A percentile compares a stretch with the other conserved stretches of the same genome.
These are phyloP conservation scores for Logfia minima DNA, from an alignment of 129 eudicot genomes.

Conservation along the genomic window DNA sequence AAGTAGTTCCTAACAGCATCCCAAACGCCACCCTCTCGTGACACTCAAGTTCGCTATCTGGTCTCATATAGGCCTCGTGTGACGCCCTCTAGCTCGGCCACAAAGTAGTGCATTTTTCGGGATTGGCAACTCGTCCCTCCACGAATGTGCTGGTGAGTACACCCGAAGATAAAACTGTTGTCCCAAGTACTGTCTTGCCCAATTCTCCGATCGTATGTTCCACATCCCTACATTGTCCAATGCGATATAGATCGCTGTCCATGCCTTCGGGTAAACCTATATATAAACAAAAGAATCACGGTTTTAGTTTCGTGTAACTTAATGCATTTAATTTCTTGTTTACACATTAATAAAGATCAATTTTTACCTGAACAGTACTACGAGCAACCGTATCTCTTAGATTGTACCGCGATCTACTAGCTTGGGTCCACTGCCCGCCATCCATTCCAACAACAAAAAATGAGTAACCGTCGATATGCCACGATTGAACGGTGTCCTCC, in stretches of 20 bases:
- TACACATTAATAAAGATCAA: background rate
- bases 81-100: conserved; percentile 38
- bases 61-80: conserved; percentile 36
- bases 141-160: conserved; percentile 61
- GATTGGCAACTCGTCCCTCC: conserved; percentile 45
- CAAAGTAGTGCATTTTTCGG: conserved; percentile 40
- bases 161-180: conserved; percentile 76
- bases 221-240: conserved; percentile 80
- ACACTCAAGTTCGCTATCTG: background rate
- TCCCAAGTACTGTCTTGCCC: conserved; percentile 78
- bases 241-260: conserved; percentile 77
- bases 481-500: conserved; percentile 85
- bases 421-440: conserved; percentile 66
- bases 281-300: background rate
- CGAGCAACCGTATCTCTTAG: conserved; percentile 60
- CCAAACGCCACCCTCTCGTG: conserved; percentile 28
- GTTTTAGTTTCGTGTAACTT: background rate
- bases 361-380: conserved; percentile 55
- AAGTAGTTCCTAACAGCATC: conserved; percentile 29
- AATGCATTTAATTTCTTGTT: background rate
- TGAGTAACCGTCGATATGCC: conserved; percentile 90
- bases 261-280: conserved; percentile 67
- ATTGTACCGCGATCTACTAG: conserved; percentile 61
- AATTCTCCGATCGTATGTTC: conserved; percentile 64
- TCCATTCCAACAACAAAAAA: conserved; percentile 98